Evolutionary conservation across 345 rosid genomes (phyloP), one percentile per base, ranked within the genome.

Genomic region (Citrus australasica): DNA sequence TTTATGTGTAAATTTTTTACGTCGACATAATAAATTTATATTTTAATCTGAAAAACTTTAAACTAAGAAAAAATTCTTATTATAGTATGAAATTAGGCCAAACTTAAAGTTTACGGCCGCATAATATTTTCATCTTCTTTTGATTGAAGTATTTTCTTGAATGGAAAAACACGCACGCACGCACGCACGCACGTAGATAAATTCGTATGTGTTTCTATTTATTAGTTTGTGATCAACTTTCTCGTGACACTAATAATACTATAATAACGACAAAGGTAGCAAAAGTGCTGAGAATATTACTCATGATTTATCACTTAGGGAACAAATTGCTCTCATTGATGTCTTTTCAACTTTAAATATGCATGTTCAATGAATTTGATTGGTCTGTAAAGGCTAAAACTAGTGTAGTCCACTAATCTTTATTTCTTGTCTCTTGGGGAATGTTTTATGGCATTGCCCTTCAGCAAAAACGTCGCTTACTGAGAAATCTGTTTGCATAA

Each of bases 161-260:
- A 53, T 16, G 9, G 46, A 40, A 40, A 40, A 9, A 40, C 4
- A 40, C 46, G 0, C 37, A 35, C 37, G 37, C 37, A 37, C 38
- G 6, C 42, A 32, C 33, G 33, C 4, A 40, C n/a, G n/a, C n/a
- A n/a, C 3, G 7, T 11, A 40, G 2, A n/a, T 16, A 7, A 32
- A 21, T 70, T 13, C 6, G 6, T 33, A 2, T 42, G 51, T 11
- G 14, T 6, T 13, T 35, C 11, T 33, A 2, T 24, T 42, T 11
- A 17, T n/a, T 40, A 25, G 19, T 61, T 6, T 59, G 32, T 7
- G 22, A 14, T 9, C 24, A 35, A 59, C 67, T 73, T 73, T 73
- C 67, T 60, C 76, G 76, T 73, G 76, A 73, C 35, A 42, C 30
- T 24, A 25, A 22, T 33, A 56, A 55, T 33, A 35, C 42, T 56